Conservation (phyloP, 495 filamentous ascomycete genomes). For the Talaromyces adpressus region DNA sequence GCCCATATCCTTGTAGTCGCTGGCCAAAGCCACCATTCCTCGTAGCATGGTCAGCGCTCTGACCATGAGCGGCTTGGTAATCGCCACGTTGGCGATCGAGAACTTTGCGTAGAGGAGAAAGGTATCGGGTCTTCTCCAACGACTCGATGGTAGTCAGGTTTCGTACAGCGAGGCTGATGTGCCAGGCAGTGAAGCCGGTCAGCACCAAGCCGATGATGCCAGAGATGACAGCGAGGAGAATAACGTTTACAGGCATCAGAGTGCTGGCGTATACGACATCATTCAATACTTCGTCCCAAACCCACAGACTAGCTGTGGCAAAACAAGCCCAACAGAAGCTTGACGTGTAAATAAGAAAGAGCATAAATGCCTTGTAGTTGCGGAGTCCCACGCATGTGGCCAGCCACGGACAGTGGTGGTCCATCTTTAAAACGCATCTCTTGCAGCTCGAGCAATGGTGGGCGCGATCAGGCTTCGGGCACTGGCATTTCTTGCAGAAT, state of each 20-base stretch:
- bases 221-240: slow-evolving; percentile 74
- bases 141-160: slow-evolving; percentile 93
- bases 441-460: slow-evolving; percentile 94
- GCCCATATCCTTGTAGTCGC: slow-evolving; percentile 56
- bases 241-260: slow-evolving; percentile 82
- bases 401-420: slow-evolving; percentile 98
- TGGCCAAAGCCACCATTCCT: slow-evolving; percentile 52
- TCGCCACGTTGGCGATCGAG: slow-evolving; percentile 56
- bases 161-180: slow-evolving; percentile 69
- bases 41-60: slow-evolving; percentile 33
- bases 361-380: slow-evolving; percentile 92
- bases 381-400: slow-evolving; percentile 89
- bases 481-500: slow-evolving; percentile 96
- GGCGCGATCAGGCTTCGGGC: slow-evolving; percentile 86
- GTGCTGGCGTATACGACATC: slow-evolving; percentile 56
- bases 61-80: slow-evolving; percentile 30
- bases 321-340: slow-evolving; percentile 83
- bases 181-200: slow-evolving; percentile 86
- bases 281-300: slow-evolving; percentile 70
- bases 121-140: slow-evolving; percentile 88
- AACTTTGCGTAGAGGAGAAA: slow-evolving; percentile 64
- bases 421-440: slow-evolving; percentile 96
- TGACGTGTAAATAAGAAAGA: slow-evolving; percentile 88
- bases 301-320: slow-evolving; percentile 61
- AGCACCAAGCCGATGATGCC: slow-evolving; percentile 90